Evolutionary conservation across 78 protist species (phyloP), one percentile per base, ranked within the genome.

Genomic region (Dictyostelium firmibasis): DNA sequence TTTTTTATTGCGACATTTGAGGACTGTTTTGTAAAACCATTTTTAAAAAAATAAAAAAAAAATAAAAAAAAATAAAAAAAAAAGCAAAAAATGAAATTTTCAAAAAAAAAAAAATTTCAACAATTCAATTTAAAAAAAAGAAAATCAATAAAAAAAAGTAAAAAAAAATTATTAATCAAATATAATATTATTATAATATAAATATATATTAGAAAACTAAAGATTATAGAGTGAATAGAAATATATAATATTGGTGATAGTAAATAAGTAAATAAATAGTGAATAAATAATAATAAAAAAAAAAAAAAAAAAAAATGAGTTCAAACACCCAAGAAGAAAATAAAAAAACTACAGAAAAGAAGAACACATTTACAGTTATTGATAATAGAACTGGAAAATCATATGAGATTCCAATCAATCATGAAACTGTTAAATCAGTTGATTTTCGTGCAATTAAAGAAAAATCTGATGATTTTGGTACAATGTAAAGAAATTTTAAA

Each of bases 311-410:
- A 75, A 75, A 75, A 36, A 76, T 38, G 82, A 36, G 29, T 29
- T 20, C 82, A 38, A 74, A 25, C 16, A 3, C 53, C 0, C 57
- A 36, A 72, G 38, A 77, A 29, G 29, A 77, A n/a, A 11, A 79
- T 5, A 38, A 78, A 25, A 44, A 79, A 35, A 14, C 18, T n/a
- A n/a, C 74, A 75, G 62, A 29, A 16, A 38, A 43, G 4, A 81
- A 89, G 72, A 81, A 89, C 33, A 89, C 94, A 20, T 47, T 89
- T 5, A 89, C 94, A 20, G 94, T 89, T 6, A 89, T 74, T 44
- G 94, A 89, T 67, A 89, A 89, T 81, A 79, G 94, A 53, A 89
- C 94, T 7, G 94, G 94, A 35, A 89, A 89, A 83, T 60, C 87
- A 8, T 89, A 67, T 67, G 86, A 78, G 36, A 81, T 89, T 1